Evolutionary conservation across 2,329 filamentous ascomycete species (phyloP).

Genomic region (Bertia moriformis): DNA sequence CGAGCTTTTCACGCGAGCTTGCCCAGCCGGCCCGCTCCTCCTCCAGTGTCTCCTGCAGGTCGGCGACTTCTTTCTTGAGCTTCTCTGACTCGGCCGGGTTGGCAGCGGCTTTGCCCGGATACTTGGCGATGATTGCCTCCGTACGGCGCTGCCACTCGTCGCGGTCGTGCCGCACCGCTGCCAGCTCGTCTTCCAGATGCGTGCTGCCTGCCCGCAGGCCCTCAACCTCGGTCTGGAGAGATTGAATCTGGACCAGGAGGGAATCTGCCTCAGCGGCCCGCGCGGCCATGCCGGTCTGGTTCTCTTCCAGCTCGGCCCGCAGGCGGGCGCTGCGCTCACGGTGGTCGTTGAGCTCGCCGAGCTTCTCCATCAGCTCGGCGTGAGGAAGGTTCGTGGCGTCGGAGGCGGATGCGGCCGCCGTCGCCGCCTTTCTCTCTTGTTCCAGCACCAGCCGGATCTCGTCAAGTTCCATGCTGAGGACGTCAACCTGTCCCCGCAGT

Average conservation of each 20-base stretch:
- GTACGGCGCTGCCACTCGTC: slow-evolving; percentile 93
- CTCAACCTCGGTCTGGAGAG: slow-evolving; percentile 64
- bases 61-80: slow-evolving; percentile 63
- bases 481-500: slow-evolving; percentile 77
- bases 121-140: slow-evolving; percentile 88
- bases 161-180: slow-evolving; percentile 75
- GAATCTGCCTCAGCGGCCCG: slow-evolving; percentile 63
- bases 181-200: slow-evolving; percentile 75
- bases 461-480: slow-evolving; percentile 75
- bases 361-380: slow-evolving; percentile 81
- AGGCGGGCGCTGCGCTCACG: slow-evolving; percentile 87
- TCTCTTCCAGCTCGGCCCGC: slow-evolving; percentile 69
- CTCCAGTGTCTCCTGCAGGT: slow-evolving; percentile 43
- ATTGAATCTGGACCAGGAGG: slow-evolving; percentile 62
- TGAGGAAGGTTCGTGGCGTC: too few relatives aligned
- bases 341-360: slow-evolving; percentile 89
- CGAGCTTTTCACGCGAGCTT: slow-evolving; percentile 33
- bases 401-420: slow-evolving; percentile 58
- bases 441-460: slow-evolving; percentile 78
- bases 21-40: slow-evolving; percentile 39
- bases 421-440: slow-evolving; percentile 66
- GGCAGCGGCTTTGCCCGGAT: slow-evolving; percentile 83
- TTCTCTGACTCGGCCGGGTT: slow-evolving; percentile 86
- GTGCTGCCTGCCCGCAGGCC: slow-evolving; percentile 71
- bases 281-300: slow-evolving; percentile 60